These are phyloP conservation scores for Tremella fuciformis DNA, from an alignment of 768 basidiomycete species.

Conservation along the genomic window DNA sequence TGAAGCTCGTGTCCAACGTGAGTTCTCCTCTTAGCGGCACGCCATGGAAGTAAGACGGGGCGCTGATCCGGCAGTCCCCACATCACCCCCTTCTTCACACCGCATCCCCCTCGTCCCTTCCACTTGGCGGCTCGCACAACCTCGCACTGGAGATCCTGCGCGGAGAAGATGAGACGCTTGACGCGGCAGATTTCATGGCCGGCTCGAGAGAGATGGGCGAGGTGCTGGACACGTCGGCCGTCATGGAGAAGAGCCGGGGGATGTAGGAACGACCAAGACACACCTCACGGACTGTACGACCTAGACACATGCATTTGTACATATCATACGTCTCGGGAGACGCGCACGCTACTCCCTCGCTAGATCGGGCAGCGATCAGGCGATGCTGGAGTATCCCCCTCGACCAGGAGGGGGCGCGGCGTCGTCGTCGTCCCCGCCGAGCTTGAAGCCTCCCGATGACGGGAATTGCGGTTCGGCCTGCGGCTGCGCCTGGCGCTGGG, in stretches of 20 bases:
- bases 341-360: too few relatives aligned
- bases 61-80: too few relatives aligned
- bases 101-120: slow-evolving; percentile 31
- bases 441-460: slow-evolving; percentile 41
- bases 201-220: slow-evolving; percentile 56
- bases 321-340: background rate
- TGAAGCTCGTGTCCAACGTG: slow-evolving; percentile 75
- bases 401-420: slow-evolving; percentile 24
- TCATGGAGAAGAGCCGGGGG: slow-evolving; percentile 44
- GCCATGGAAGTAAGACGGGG: too few relatives aligned
- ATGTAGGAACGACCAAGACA: slow-evolving; percentile 18
- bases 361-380: slow-evolving; percentile 12
- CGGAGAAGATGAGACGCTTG: slow-evolving; percentile 83
- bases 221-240: slow-evolving; percentile 35
- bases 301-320: slow-evolving; percentile 16
- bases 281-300: background rate
- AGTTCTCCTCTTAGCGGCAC: slow-evolving; percentile 42
- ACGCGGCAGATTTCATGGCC: slow-evolving; percentile 73
- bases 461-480: slow-evolving; percentile 27
- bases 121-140: slow-evolving; percentile 59
- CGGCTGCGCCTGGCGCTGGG: background rate
- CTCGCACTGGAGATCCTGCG: slow-evolving; percentile 87
- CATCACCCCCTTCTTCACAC: slow-evolving; percentile 47
- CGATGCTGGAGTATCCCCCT: slow-evolving; percentile 42
- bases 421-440: slow-evolving; percentile 42